These are phyloP conservation scores for Zasmidium citrigriseum DNA, from an alignment of 2,329 filamentous ascomycete species.

Conservation along the genomic window DNA sequence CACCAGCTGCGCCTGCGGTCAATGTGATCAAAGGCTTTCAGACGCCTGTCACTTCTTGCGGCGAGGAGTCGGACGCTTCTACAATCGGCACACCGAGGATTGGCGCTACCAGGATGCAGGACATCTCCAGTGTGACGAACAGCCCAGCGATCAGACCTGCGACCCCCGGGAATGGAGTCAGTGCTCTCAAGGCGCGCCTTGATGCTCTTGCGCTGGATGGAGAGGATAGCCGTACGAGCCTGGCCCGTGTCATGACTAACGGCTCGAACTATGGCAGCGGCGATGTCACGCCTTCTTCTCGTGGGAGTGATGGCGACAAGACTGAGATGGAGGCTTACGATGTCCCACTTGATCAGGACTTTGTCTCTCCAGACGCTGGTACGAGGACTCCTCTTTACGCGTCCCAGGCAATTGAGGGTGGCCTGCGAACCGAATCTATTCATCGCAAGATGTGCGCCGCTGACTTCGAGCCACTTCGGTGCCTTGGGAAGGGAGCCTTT, in stretches of 20 bases:
- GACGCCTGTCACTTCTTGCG: conserved; percentile 53
- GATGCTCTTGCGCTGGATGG: conserved; percentile 72
- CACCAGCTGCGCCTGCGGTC: conserved; percentile 39
- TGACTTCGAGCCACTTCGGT: conserved; percentile 88
- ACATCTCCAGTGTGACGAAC: conserved; percentile 53
- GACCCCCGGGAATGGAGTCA: conserved; percentile 67
- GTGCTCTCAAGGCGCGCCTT: conserved; percentile 77
- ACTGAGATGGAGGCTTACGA: conserved; percentile 84
- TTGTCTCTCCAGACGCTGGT: conserved; percentile 65
- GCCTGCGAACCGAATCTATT: conserved; percentile 54
- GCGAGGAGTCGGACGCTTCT: conserved; percentile 57
- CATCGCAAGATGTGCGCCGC: conserved; percentile 82
- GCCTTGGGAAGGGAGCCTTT: conserved; percentile 93
- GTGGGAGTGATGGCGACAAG: conserved; percentile 64
- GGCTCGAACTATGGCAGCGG: conserved; percentile 48
- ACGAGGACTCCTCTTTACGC: conserved; percentile 36
- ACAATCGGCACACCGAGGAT: conserved; percentile 35
- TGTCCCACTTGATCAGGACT: conserved; percentile 80
- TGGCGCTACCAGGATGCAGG: conserved; percentile 40
- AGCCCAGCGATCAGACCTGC: conserved; percentile 49
- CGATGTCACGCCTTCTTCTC: conserved; percentile 53
- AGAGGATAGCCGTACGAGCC: conserved; percentile 56
- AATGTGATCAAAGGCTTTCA: conserved; percentile 51
- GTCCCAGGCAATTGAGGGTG: conserved; percentile 52
- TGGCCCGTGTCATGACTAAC: conserved; percentile 37